Conservation (phyloP, 75 land plant genomes). For the Chamaecyparis obtusa region DNA sequence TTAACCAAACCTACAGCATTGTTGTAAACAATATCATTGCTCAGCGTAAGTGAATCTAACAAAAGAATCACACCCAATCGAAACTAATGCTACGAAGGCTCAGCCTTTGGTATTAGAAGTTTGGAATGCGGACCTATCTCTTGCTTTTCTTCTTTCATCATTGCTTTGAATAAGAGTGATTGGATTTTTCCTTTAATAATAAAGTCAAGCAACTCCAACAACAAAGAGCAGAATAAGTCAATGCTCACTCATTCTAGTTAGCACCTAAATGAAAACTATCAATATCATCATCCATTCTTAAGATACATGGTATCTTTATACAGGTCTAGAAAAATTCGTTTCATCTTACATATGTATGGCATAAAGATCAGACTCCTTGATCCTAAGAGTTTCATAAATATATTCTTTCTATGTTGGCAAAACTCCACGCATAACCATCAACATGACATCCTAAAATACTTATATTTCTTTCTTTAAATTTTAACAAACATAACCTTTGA, state of each 20-base stretch:
- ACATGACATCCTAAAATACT: too few species aligned
- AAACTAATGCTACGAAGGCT: background rate
- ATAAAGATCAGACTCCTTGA: background rate
- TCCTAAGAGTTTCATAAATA: background rate
- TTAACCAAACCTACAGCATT: too few species aligned
- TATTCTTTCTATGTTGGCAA: too few species aligned
- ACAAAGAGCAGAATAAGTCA: background rate
- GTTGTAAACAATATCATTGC: too few species aligned
- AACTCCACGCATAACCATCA: too few species aligned
- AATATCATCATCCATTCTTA: background rate
- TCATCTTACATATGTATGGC: background rate
- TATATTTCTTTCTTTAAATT: too few species aligned
- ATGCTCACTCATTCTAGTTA: background rate
- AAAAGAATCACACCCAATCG: too few species aligned
- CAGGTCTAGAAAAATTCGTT: background rate
- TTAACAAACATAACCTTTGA: too few species aligned
- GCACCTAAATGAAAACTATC: slow-evolving; percentile 7
- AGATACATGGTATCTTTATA: background rate
- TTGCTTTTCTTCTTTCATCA: slow-evolving; percentile 12
- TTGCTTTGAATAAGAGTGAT: background rate
- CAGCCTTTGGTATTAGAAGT: background rate
- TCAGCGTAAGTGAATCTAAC: too few species aligned
- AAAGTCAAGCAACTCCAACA: background rate
- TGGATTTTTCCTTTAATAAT: background rate
- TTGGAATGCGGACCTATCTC: background rate